Evolutionary conservation across 306 rosid species (phyloP), one percentile per base, ranked within the genome.

Genomic region (Begonia peltatifolia): DNA sequence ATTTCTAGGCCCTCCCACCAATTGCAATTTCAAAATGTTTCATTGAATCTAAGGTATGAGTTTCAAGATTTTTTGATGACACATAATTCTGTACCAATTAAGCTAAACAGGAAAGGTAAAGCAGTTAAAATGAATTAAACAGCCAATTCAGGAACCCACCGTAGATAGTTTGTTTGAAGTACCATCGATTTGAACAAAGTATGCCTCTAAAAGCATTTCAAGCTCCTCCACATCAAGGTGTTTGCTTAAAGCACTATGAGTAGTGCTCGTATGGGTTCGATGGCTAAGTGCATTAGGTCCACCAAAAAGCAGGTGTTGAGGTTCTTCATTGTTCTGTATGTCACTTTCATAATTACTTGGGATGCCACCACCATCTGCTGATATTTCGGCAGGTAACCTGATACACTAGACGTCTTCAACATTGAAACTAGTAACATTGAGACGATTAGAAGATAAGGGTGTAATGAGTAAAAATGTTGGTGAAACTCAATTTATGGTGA

Each of bases 151-250:
- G 44, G 2, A 25, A 46, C 63, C 0, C 68, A 88, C 95, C 72
- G 84, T 72, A 46, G 84, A 73, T 36, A 88, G 73, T 59, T 86
- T 83, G 74, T 83, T 85, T 44, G 83, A 53, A 15, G 95, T 83
- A 64, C 99, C 99, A 63, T 90, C 95, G 36, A 90, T 86, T 66
- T 86, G 99, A 56, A 86, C 99, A 46, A 90, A 90, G 71, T 90
- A 90, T 3, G 99, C 99, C 69, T 90, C 99, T 78, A 90, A 67
- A 52, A 90, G 94, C 99, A 90, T 90, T 68, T 90, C 99, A 57
- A 90, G 95, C 79, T 90, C 99, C 66, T 81, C 99, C 0, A 90
- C 99, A 48, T 90, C 95, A 50, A 81, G 94, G 10, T 63, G 70
- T 67, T 86, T 90, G 68, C 81, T 74, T 52, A 68, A 50, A 46